Base-by-base conservation (phyloP, 768 basidiomycete genomes). In the Psilocybe tampanensis region DNA sequence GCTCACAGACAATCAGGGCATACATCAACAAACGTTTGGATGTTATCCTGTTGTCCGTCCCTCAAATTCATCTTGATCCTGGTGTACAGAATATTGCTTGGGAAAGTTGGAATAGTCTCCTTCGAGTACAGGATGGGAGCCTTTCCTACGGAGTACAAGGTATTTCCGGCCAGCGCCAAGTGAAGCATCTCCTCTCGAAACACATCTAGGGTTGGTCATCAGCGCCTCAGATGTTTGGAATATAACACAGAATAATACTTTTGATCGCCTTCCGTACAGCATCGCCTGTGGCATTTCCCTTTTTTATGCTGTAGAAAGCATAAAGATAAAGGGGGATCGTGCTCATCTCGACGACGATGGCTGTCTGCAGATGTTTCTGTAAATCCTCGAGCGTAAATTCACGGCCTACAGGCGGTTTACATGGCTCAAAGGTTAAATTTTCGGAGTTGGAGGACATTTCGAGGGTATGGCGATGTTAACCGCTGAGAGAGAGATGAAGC, bases 171-270 rank as follows among this genome's bases (percentile, higher is more conserved):
- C 8, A 55, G 45, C 8, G 44, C 34, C 4, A 55, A 34, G 47
- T 55, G 54, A 24, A 55, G 45, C 54, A 55, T 55, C 36, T 55
- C 54, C 19, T 55, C 44, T 2, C 24, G 18, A 11, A 55, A 44
- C 19, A 55, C 36, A 18, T 44, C 54, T 55, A 41, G 17, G 32
- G 29, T 9, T 17, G 11, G 26, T 12, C 23, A 32, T 15, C 12
- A 7, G 26, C 6, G 6, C 29, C 13, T 15, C 26, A 48, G n/a
- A 18, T 6, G 7, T 8, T 13, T 39, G 36, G n/a, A n/a, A n/a
- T n/a, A 34, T 34, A 8, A 34, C 33, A 34, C n/a, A 39, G 36
- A n/a, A 39, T 5, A 3, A 3, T 39, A 39, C 36, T 13, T 39
- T 13, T 15, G 6, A 39, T 39, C 36, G 36, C 36, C 12, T 13